Conservation (phyloP, 2,329 filamentous ascomycete genomes). For the Fusarium annulatum region DNA sequence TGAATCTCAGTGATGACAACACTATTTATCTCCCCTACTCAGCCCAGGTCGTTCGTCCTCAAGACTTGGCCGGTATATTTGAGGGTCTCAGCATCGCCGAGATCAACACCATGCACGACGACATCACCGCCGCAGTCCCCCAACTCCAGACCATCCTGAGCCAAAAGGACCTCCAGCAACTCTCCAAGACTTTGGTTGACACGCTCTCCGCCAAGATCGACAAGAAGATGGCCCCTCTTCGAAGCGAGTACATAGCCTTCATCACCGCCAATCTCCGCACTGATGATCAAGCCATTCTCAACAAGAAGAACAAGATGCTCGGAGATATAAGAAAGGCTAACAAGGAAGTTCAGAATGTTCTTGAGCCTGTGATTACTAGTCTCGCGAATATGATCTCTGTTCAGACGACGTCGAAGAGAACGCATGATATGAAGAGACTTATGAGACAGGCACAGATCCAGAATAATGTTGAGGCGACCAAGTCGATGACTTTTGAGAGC, state of each 20-base stretch:
- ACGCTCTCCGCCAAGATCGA: conserved; percentile 9
- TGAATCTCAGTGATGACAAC: conserved; percentile 1
- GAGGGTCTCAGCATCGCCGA: not conserved
- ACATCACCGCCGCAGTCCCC: conserved; percentile 6
- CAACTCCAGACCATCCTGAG: conserved; percentile 6
- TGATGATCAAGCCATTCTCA: not conserved
- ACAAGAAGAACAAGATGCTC: conserved; percentile 14
- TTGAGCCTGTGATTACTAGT: conserved; percentile 5
- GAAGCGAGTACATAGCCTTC: not conserved
- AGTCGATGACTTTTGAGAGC: conserved; percentile 15
- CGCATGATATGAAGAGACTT: conserved; percentile 19
- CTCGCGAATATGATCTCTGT: conserved; percentile 21
- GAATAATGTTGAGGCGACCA: conserved; percentile 19
- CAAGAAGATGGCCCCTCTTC: not conserved
- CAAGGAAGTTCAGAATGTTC: not conserved
- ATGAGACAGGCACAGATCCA: conserved; percentile 9
- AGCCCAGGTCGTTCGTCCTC: not conserved
- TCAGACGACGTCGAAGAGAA: conserved; percentile 20
- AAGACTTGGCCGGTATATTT: not conserved
- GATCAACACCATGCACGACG: conserved; percentile 6
- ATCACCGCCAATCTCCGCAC: not conserved
- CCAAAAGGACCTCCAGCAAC: conserved; percentile 2
- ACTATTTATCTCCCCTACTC: conserved; percentile 3
- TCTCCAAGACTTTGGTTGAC: conserved; percentile 1
- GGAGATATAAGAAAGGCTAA: not conserved